A percentile compares a stretch with the other conserved stretches of the same genome.
Conservation (phyloP, 2,329 filamentous ascomycete genomes). For the Cladosporium sp. region DNA sequence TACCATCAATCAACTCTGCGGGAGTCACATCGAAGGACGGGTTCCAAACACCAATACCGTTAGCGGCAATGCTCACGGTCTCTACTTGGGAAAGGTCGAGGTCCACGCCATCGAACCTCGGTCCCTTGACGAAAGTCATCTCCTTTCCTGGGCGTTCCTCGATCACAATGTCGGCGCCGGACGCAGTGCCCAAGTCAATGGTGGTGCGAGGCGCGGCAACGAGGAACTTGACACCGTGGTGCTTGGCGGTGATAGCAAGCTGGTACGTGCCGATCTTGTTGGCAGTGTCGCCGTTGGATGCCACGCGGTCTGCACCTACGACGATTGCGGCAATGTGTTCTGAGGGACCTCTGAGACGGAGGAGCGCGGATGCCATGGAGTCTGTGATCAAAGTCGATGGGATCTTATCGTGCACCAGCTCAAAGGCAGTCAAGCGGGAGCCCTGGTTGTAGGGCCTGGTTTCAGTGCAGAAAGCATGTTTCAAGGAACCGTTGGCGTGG, state of each 20-base stretch:
- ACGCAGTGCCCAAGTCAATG: constrained; percentile 77
- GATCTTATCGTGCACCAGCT: constrained; percentile 90
- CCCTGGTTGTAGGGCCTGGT: constrained; percentile 98
- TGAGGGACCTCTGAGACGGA: constrained; percentile 57
- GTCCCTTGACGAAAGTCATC: constrained; percentile 79
- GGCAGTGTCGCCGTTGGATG: constrained; percentile 93
- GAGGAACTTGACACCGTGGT: constrained; percentile 89
- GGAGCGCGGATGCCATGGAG: constrained; percentile 89
- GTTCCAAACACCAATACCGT: constrained; percentile 86
- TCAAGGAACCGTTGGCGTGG: constrained; percentile 59
- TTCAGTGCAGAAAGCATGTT: constrained; percentile 92
- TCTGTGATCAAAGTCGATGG: constrained; percentile 90
- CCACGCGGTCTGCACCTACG: constrained; percentile 91
- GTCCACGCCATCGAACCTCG: constrained; percentile 56
- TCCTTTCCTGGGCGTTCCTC: constrained; percentile 81
- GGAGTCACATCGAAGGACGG: constrained; percentile 96
- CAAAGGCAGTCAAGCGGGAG: constrained; percentile 88
- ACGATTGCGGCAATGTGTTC: constrained; percentile 79
- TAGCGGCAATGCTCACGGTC: constrained; percentile 72
- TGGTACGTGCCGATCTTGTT: constrained; percentile 98
- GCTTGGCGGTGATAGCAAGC: constrained; percentile 80
- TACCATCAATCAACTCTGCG: constrained; percentile 79
- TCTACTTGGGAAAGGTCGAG: constrained; percentile 61
- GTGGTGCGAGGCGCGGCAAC: constrained; percentile 93
- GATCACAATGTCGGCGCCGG: constrained; percentile 78